A percentile compares a stretch with the other conserved stretches of the same genome.
These are phyloP conservation scores for Spirogloea muscicola DNA, from an alignment of 139 green algal genomes.

Conservation along the genomic window DNA sequence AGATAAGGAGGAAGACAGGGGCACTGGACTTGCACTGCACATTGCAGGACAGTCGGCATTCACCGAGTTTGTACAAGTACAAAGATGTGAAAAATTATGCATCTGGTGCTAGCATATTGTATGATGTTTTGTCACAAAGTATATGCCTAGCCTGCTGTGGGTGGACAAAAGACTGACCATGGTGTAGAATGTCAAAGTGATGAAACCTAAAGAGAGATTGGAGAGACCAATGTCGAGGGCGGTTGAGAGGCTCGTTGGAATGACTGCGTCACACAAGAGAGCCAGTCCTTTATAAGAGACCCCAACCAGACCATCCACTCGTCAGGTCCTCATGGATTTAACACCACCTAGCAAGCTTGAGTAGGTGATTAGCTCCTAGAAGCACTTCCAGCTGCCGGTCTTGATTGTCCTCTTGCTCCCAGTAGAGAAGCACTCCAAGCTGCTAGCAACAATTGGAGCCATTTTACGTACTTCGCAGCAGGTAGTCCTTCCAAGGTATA, in stretches of 20 bases:
- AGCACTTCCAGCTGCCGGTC: too few relatives aligned
- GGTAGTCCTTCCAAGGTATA: slow-evolving; percentile 27
- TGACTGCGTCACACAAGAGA: slow-evolving; percentile 47
- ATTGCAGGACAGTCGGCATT: not conserved
- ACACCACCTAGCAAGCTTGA: not conserved
- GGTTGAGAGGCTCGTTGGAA: slow-evolving; percentile 82
- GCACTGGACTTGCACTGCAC: slow-evolving; percentile 47
- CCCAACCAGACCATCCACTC: not conserved
- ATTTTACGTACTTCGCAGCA: not conserved
- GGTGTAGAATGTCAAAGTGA: slow-evolving; percentile 44
- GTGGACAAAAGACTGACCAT: slow-evolving; percentile 15
- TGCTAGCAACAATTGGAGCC: not conserved
- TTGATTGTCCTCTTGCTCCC: too few relatives aligned
- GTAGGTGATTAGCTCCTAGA: not conserved
- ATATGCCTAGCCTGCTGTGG: not conserved
- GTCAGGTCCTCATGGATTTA: not conserved
- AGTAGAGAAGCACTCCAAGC: too few relatives aligned
- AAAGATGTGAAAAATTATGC: slow-evolving; percentile 4
- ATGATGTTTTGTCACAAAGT: not conserved
- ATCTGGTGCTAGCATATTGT: not conserved
- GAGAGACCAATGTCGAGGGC: slow-evolving; percentile 84
- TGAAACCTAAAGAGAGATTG: slow-evolving; percentile 73
- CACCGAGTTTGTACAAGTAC: not conserved
- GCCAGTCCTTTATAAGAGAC: not conserved
- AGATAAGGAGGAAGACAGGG: slow-evolving; percentile 87